Conservation (phyloP, 2,329 filamentous ascomycete genomes). For the Raffaelea arxii region DNA sequence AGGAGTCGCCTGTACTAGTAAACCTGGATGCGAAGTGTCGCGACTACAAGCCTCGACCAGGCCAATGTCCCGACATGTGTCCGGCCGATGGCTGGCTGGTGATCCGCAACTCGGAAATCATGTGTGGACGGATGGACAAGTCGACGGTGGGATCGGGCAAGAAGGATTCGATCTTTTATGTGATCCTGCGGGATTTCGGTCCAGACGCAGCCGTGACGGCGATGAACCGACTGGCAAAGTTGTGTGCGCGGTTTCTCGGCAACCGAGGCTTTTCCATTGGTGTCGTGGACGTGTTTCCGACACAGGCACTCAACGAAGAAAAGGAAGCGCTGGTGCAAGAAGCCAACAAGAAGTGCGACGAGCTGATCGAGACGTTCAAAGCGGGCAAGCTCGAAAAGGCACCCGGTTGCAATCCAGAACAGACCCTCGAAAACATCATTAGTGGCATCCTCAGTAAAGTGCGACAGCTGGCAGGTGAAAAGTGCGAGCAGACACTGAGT, state of each 20-base stretch:
- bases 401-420: slow-evolving; percentile 80
- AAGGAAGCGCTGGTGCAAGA: slow-evolving; percentile 68
- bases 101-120: slow-evolving; percentile 90
- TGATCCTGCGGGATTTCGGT: slow-evolving; percentile 90
- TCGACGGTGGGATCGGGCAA: slow-evolving; percentile 94
- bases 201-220: slow-evolving; percentile 78
- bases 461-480: slow-evolving; percentile 79
- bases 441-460: slow-evolving; percentile 89
- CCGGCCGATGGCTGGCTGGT: slow-evolving; percentile 85
- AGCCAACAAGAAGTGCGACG: slow-evolving; percentile 73
- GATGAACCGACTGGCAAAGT: slow-evolving; percentile 88
- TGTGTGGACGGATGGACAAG: slow-evolving; percentile 98
- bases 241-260: slow-evolving; percentile 80
- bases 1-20: slow-evolving; percentile 68
- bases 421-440: slow-evolving; percentile 82
- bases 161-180: slow-evolving; percentile 96
- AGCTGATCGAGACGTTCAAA: slow-evolving; percentile 74
- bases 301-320: slow-evolving; percentile 54
- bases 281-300: slow-evolving; percentile 87
- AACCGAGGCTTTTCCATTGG: slow-evolving; percentile 95
- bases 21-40: slow-evolving; percentile 91
- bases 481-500: slow-evolving; percentile 84
- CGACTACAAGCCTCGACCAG: slow-evolving; percentile 58
- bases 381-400: slow-evolving; percentile 74
- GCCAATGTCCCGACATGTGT: slow-evolving; percentile 59